A percentile compares a stretch with the other conserved stretches of the same genome.
phyloP scores from a whole-genome alignment of 1,284 basidiomycete species.

The Golubevia pallescens region DNA sequence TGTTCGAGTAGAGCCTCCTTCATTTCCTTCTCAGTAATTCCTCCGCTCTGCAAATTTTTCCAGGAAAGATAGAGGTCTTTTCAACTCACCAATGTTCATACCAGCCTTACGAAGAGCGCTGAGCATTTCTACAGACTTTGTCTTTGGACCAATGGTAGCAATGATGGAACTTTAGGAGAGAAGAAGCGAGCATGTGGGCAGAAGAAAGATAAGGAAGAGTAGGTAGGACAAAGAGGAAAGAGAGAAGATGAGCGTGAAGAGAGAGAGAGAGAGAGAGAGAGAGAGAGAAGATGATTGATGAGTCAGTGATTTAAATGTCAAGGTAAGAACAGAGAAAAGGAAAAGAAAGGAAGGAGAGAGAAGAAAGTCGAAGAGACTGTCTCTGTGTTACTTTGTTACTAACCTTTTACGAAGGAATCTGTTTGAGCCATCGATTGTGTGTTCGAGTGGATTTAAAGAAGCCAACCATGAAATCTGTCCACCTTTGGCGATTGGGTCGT shows the following conservation, averaged over 20 bases:
- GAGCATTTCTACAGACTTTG: conserved; percentile 56
- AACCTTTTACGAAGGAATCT: conserved; percentile 62
- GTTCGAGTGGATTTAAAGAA: conserved; percentile 61
- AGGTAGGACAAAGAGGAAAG: no score
- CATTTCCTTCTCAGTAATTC: no score
- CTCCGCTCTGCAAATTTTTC: no score
- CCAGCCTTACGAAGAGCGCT: conserved; percentile 55
- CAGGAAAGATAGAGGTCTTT: no score
- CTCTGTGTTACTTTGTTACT: conserved; percentile 5
- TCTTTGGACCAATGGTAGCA: conserved; percentile 62
- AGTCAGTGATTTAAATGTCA: not conserved
- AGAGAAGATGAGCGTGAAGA: no score
- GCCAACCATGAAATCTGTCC: conserved; percentile 63
- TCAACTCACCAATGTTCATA: conserved; percentile 57
- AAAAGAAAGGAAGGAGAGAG: not conserved
- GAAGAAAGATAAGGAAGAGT: no score
- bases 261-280: no score
- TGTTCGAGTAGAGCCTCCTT: no score
- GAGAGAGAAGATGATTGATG: no score
- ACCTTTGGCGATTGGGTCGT: not conserved
- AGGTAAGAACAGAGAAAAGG: not conserved
- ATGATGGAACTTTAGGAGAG: conserved; percentile 51
- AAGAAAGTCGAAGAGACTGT: not conserved
- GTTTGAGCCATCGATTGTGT: conserved; percentile 43
- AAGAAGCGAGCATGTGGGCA: no score